Conservation (phyloP, 768 basidiomycete genomes). For the Cantharellus anzutake region DNA sequence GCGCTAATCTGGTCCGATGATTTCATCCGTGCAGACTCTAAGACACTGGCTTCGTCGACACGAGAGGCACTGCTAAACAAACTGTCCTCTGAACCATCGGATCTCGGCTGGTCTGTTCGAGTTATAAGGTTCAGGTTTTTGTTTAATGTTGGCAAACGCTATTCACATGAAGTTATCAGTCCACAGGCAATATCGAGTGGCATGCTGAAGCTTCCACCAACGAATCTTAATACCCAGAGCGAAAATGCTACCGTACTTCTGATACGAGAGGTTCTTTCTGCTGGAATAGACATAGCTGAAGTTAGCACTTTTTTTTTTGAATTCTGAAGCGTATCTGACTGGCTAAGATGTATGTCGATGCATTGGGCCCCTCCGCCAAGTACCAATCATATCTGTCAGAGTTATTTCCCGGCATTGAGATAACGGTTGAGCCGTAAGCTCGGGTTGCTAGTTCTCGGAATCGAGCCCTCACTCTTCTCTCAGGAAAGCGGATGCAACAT, state of each 20-base stretch:
- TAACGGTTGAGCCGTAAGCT: constrained; percentile 47
- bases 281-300: constrained; percentile 63
- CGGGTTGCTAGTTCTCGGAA: constrained; percentile 9
- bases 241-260: constrained; percentile 80
- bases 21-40: constrained; percentile 49
- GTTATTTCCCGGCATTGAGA: constrained; percentile 64
- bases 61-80: constrained; percentile 45
- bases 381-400: constrained; percentile 72
- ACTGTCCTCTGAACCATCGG: constrained; percentile 46
- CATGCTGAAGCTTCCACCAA: constrained; percentile 72
- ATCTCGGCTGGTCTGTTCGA: constrained; percentile 68
- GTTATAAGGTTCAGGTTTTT: constrained; percentile 36
- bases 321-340: neutral
- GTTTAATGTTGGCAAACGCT: constrained; percentile 5
- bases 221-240: constrained; percentile 74
- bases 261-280: constrained; percentile 67
- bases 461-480: neutral
- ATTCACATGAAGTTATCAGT: constrained; percentile 23
- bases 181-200: constrained; percentile 82
- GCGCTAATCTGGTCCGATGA: neutral
- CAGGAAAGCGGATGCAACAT: constrained; percentile 81
- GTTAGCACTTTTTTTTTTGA: constrained; percentile 20
- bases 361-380: constrained; percentile 68
- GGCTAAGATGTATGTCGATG: constrained; percentile 77
- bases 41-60: constrained; percentile 58